Evolutionary conservation across 2,329 filamentous ascomycete species (phyloP).

Genomic region (Chaetothyriales sp.): DNA sequence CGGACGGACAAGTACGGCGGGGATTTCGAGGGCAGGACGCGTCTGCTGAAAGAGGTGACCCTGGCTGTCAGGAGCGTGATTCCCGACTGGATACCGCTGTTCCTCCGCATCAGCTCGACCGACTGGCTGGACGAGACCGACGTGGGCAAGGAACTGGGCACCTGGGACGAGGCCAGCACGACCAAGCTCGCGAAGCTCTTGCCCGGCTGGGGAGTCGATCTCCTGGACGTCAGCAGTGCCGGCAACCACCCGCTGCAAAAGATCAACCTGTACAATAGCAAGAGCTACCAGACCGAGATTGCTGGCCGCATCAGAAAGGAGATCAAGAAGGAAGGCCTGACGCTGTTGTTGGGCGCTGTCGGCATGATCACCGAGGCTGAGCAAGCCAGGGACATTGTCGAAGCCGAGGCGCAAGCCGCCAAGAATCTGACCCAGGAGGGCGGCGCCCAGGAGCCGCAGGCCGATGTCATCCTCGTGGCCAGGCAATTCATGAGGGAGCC

Average conservation of each 20-base stretch:
- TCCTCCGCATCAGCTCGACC: slow-evolving; percentile 57
- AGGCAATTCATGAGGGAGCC: slow-evolving; percentile 41
- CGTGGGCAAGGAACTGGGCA: slow-evolving; percentile 30
- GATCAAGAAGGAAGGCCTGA: slow-evolving; percentile 23
- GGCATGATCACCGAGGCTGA: slow-evolving; percentile 40
- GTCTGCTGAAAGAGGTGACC: slow-evolving; percentile 53
- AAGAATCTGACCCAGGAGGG: slow-evolving; percentile 12
- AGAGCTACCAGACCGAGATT: slow-evolving; percentile 37
- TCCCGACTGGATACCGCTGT: slow-evolving; percentile 53
- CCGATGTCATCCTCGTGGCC: slow-evolving; percentile 38
- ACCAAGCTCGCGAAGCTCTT: slow-evolving; percentile 51
- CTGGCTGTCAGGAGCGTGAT: slow-evolving; percentile 49
- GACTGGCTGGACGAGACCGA: slow-evolving; percentile 58
- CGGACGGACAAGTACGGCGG: slow-evolving; percentile 44
- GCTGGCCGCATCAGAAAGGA: slow-evolving; percentile 31
- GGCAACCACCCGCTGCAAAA: slow-evolving; percentile 39
- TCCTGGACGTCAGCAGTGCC: slow-evolving; percentile 67
- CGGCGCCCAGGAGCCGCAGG: slow-evolving; percentile 12
- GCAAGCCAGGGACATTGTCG: slow-evolving; percentile 34
- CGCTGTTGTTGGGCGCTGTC: slow-evolving; percentile 37
- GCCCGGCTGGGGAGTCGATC: slow-evolving; percentile 58
- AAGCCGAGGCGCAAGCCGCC: slow-evolving; percentile 18
- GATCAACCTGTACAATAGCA: slow-evolving; percentile 26
- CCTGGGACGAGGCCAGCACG: slow-evolving; percentile 51
- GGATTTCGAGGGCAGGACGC: slow-evolving; percentile 46